Base-by-base conservation (phyloP, 176 grass and related monocot genomes). In the Carex myosuroides region DNA sequence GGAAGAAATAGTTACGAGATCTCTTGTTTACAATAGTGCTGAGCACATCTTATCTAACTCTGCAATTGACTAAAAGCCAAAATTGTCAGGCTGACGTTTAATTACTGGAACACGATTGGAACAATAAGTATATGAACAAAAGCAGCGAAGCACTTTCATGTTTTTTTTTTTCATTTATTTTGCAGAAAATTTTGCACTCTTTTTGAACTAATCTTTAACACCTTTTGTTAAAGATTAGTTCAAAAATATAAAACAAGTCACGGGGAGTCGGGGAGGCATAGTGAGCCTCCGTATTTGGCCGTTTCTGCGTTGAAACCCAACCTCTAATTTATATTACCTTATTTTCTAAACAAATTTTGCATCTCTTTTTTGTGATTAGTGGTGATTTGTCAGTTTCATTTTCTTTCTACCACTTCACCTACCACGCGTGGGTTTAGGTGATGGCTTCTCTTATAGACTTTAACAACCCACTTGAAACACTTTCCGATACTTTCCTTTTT, bases 301-400 rank as follows among this genome's bases (percentile, higher is more conserved):
- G 60, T 66, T 32, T 48, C 58, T 65, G 37, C 17, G 80, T 82
- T 82, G 60, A 82, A 65, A 82, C 41, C 39, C 22, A 48, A 26
- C 35, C 32, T 55, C 20, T 11, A 60, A 60, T 33, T n/a, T 20
- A 80, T 32, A 33, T 8, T 29, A 60, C 17, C 32, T 13, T 3
- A 50, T 73, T 50, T 73, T 41, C 13, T n/a, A 67, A 76, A 12
- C 52, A 32, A 79, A 58, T 8, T 18, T 55, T 57, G 29, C 54
- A 57, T 58, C 5, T 79, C 26, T 79, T 81, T 81, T 65, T 52
- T 29, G 80, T 67, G 80, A 50, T 67, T 62, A 68, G 62, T 83
- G 80, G 61, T 64, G 39, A 13, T 18, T 83, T 83, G 41, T 83
- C 80, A 52, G 54, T 52, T 8, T 83, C 62, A 32, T 53, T 30